Evolutionary conservation across 2,329 filamentous ascomycete species (phyloP).

Genomic region (Aspergillus nomiae): DNA sequence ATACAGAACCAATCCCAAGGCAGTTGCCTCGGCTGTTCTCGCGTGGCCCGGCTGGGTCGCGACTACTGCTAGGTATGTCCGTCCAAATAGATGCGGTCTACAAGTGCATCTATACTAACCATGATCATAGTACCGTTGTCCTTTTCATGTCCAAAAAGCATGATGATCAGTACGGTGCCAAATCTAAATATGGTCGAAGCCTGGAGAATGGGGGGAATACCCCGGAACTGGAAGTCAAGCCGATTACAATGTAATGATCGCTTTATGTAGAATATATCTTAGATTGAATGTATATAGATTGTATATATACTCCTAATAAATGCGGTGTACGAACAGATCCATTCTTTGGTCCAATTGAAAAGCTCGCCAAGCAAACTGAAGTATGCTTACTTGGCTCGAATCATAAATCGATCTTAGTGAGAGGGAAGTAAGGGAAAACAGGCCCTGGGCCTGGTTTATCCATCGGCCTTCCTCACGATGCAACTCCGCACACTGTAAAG

Average conservation of each 20-base stretch:
- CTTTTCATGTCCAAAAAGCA: conserved; percentile 39
- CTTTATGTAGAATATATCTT: too few relatives aligned
- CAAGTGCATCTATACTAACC: conserved; percentile 46
- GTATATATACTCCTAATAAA: too few relatives aligned
- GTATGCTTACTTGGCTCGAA: too few relatives aligned
- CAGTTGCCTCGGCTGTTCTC: background rate
- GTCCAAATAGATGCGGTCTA: background rate
- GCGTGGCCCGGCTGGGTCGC: background rate
- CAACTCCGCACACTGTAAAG: too few relatives aligned
- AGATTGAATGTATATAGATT: too few relatives aligned
- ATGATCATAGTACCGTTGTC: conserved; percentile 30
- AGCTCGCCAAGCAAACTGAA: too few relatives aligned
- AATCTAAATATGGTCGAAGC: conserved; percentile 6
- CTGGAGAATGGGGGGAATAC: background rate
- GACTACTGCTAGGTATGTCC: background rate
- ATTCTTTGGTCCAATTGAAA: too few relatives aligned
- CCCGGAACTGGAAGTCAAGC: background rate
- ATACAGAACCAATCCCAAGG: background rate
- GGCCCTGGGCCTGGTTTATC: too few relatives aligned
- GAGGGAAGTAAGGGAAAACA: too few relatives aligned
- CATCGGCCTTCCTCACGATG: too few relatives aligned
- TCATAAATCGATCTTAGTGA: too few relatives aligned
- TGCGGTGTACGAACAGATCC: too few relatives aligned
- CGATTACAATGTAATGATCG: background rate
- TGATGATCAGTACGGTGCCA: conserved; percentile 27